Base-by-base conservation (phyloP, 1,284 basidiomycete species). In the Sporisorium reilianum region DNA sequence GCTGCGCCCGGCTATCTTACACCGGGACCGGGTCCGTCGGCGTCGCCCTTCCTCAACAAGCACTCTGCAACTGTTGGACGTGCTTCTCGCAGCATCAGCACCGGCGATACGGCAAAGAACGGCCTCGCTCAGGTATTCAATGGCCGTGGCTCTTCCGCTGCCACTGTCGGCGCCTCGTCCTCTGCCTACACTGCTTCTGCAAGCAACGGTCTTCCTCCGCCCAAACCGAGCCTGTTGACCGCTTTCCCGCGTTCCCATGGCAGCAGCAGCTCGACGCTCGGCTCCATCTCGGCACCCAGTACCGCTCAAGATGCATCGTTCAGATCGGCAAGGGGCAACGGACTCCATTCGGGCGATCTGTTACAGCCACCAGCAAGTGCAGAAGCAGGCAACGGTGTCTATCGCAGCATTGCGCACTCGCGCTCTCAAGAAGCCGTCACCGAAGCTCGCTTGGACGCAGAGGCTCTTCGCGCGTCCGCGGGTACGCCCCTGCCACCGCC, bases 21-120 rank as follows among this genome's bases (percentile, higher is more conserved):
- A 7, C 70, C 66, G 0, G 60, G 62, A 5, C 66, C 75, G 3
- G 58, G 60, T 23, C 44, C 67, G 1, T 75, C 72, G 2, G 73
- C 71, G 7, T 73, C 72, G 8, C 72, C 75, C 0, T 75, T 70
- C 55, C 64, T 76, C 40, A 76, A 72, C 65, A 76, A 63, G 58
- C 74, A 76, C 36, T 59, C 73, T 34, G 73, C 67, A 2, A 67
- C 68, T 2, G 65, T 75, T 11, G 73, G 67, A 30, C 64, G 61
- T 26, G 60, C 67, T 6, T 60, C 67, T 7, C 64, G 58, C 34
- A 57, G 53, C 52, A 36, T 53, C 5, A 25, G 22, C 18, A 20
- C 34, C 2, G 66, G 63, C 1, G 28, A 60, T 32, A 46, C 60
- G 12, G 70, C 66, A 22, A 57, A 55, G 26, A 59, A 57, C 8